A percentile compares a stretch with the other conserved stretches of the same genome.
Evolutionary conservation across 805 yeast species (phyloP).

Genomic region (Zygosaccharomyces rouxii): DNA sequence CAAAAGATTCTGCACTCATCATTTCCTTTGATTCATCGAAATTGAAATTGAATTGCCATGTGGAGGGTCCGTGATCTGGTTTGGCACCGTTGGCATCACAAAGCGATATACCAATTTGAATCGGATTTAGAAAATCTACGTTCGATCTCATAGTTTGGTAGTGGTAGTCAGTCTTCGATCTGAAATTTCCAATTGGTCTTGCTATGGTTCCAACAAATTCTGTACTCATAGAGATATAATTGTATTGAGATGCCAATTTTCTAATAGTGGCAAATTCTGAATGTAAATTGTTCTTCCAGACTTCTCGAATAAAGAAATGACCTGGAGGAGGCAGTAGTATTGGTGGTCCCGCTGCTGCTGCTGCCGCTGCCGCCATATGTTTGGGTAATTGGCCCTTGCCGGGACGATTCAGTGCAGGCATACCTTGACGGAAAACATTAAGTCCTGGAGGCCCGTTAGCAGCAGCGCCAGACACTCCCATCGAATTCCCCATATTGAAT

Average conservation of each 20-base stretch:
- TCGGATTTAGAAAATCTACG: constrained; percentile 77
- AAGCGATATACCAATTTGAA: constrained; percentile 79
- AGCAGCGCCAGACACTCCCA: constrained; percentile 6
- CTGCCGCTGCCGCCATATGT: constrained; percentile 11
- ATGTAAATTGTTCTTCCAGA: constrained; percentile 67
- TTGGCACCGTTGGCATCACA: constrained; percentile 65
- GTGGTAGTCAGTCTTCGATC: constrained; percentile 86
- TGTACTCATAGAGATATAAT: constrained; percentile 68
- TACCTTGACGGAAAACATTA: constrained; percentile 24
- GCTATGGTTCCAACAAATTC: constrained; percentile 97
- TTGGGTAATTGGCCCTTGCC: constrained; percentile 15
- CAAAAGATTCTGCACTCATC: constrained; percentile 82
- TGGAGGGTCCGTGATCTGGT: constrained; percentile 62
- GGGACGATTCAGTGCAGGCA: constrained; percentile 18
- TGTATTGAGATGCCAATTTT: constrained; percentile 48
- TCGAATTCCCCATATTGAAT: constrained; percentile 14
- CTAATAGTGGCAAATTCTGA: constrained; percentile 61
- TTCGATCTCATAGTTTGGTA: constrained; percentile 92
- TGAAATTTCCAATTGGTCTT: constrained; percentile 90
- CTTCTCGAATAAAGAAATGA: constrained; percentile 55
- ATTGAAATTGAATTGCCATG: constrained; percentile 96
- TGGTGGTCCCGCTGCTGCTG: constrained; percentile 5
- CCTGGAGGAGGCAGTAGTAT: constrained; percentile 28
- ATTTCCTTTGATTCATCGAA: constrained; percentile 75
- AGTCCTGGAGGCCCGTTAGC: constrained; percentile 29